A percentile compares a stretch with the other conserved stretches of the same genome.
Evolutionary conservation across 2,329 filamentous ascomycete species (phyloP).

Genomic region (Talaromyces sp.): DNA sequence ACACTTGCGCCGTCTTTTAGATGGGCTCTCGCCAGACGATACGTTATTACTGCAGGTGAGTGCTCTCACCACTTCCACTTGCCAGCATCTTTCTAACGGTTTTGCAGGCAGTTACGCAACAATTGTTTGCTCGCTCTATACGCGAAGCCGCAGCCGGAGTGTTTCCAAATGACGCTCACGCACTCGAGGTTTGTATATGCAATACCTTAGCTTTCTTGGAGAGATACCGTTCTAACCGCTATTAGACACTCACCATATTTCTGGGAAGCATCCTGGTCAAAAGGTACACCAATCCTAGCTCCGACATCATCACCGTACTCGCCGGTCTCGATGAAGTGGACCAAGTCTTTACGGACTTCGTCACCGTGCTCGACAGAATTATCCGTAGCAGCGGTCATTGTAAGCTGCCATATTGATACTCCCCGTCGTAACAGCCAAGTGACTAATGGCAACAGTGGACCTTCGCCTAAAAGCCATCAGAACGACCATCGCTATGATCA

Average conservation of each 20-base stretch:
- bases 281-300: constrained; percentile 90
- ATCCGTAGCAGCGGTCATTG: constrained; percentile 71
- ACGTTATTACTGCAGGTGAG: constrained; percentile 68
- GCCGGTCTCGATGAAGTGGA: constrained; percentile 88
- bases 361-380: constrained; percentile 73
- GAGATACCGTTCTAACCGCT: neutral
- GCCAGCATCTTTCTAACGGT: constrained; percentile 9
- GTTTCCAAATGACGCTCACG: constrained; percentile 66
- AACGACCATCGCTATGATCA: constrained; percentile 76
- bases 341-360: constrained; percentile 80
- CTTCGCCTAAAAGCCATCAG: constrained; percentile 75
- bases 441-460: constrained; percentile 52
- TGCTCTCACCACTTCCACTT: neutral
- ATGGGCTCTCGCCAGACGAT: constrained; percentile 67
- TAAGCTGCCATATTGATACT: constrained; percentile 44
- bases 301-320: constrained; percentile 86
- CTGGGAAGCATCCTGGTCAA: constrained; percentile 78
- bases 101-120: constrained; percentile 61
- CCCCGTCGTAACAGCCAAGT: neutral
- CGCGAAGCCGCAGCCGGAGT: constrained; percentile 60
- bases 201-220: neutral
- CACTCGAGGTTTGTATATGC: constrained; percentile 66
- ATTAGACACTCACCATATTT: constrained; percentile 82
- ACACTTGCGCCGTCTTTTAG: constrained; percentile 65
- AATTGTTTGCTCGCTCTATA: constrained; percentile 73